These are phyloP conservation scores for Solanum microdontum DNA, from an alignment of 257 asterid genomes.

Conservation along the genomic window DNA sequence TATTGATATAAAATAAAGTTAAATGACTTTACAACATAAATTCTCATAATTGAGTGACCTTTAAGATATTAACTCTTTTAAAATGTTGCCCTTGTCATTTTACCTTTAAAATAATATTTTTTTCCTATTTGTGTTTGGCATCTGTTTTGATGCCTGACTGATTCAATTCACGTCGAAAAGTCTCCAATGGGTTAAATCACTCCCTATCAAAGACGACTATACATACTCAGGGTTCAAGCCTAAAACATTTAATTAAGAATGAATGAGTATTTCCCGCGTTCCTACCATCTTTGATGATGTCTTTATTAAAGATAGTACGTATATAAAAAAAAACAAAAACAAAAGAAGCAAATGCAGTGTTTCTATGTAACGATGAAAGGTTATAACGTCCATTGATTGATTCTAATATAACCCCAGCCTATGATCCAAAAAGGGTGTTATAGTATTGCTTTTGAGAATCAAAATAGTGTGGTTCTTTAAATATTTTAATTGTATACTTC, in stretches of 20 bases:
- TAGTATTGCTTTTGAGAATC: neutral
- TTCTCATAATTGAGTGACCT: too few relatives aligned
- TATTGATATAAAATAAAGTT: too few relatives aligned
- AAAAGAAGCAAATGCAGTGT: neutral
- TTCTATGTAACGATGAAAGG: neutral
- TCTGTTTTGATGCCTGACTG: neutral
- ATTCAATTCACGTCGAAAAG: accelerated
- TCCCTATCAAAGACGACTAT: neutral
- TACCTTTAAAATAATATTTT: neutral
- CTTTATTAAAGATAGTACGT: neutral
- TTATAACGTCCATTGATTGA: neutral
- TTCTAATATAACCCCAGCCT: neutral
- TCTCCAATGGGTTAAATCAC: neutral
- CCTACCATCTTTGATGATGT: neutral
- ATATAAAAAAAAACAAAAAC: neutral
- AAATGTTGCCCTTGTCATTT: neutral
- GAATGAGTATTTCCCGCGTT: neutral
- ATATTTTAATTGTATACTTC: neutral
- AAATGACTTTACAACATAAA: too few relatives aligned
- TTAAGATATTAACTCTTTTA: neutral
- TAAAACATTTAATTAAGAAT: neutral
- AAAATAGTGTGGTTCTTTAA: neutral
- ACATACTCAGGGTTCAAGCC: neutral
- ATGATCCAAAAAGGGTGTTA: neutral
- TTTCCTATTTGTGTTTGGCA: neutral